phyloP scores from a whole-genome alignment of 2,329 filamentous ascomycete species.

The Fusarium decemcellulare region DNA sequence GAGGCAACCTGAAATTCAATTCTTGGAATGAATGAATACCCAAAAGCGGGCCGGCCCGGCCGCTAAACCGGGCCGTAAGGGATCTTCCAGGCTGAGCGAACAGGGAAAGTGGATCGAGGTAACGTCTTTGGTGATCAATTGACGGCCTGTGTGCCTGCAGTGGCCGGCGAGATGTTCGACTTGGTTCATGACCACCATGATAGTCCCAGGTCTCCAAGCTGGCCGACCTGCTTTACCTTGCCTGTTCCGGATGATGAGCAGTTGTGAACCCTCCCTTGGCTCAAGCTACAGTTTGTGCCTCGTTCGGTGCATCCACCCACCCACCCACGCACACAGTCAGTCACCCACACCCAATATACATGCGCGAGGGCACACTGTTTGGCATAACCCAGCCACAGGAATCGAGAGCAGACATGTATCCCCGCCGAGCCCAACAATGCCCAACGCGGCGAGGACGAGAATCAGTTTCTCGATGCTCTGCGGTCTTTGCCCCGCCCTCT shows the following conservation, averaged over 20 bases:
- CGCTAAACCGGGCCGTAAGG: constrained; percentile 43
- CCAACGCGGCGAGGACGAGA: constrained; percentile 36
- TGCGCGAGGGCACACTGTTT: constrained; percentile 36
- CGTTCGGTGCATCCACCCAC: constrained; percentile 38
- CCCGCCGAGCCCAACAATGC: constrained; percentile 46
- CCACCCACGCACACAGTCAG: constrained; percentile 27
- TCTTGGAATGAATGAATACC: constrained; percentile 31
- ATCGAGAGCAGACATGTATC: constrained; percentile 35
- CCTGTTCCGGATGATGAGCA: constrained; percentile 31
- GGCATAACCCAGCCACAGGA: constrained; percentile 37
- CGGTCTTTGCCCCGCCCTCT: constrained; percentile 25
- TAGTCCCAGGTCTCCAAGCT: constrained; percentile 29
- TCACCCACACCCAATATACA: constrained; percentile 35
- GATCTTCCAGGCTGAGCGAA: constrained; percentile 34
- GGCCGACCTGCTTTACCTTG: constrained; percentile 35
- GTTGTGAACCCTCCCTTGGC: constrained; percentile 30
- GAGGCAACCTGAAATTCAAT: constrained; percentile 12
- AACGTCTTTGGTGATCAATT: constrained; percentile 22
- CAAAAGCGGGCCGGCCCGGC: constrained; percentile 46
- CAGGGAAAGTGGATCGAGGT: constrained; percentile 21
- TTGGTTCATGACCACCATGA: constrained; percentile 26
- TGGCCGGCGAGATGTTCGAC: constrained; percentile 15
- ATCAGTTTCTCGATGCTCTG: constrained; percentile 17
- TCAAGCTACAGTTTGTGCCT: constrained; percentile 36
- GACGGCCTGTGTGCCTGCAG: constrained; percentile 29